Evolutionary conservation across 78 protist species (phyloP), one percentile per base, ranked within the genome.

Genomic region (Emiliania huxleyi): DNA sequence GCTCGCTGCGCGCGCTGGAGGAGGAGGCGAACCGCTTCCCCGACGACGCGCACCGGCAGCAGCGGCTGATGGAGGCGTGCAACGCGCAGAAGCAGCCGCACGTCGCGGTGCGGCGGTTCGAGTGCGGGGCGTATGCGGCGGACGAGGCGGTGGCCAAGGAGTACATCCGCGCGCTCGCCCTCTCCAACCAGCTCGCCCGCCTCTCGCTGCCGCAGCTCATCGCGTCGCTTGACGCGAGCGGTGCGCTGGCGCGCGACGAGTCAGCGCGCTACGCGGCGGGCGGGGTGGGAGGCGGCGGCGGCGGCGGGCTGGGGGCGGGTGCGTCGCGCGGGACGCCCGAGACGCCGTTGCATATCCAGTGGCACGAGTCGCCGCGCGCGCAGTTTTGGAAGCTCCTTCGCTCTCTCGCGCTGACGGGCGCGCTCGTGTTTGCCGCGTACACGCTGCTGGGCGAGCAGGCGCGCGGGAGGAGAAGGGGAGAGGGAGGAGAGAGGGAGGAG

Each of bases 111-210:
- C 85, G 46, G 33, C 85, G 85, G 33, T 77, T 40, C 46, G 85
- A 77, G 46, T 46, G 56, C 23, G 71, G 93, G 33, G 12, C 12
- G 33, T 46, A 73, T 40, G 93, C 93, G 87, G 35, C 22, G 25
- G 69, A 90, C 45, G 75, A 69, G 75, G 69, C n/a, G 69, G 45
- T 2, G n/a, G 26, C 23, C 33, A 33, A 26, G 49, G 93, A 90
- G 87, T 90, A 90, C 69, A 15, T 90, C 88, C 46, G 49, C 8
- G 93, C 93, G n/a, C 87, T 90, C 21, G 87, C 37, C 25, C n/a
- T 21, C 33, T 0, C 40, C n/a, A 81, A 81, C 49, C 42, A 35
- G 93, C 62, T 90, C 48, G 42, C 26, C 55, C 42, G 93, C 37
- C 40, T 45, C 22, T 26, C 40, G 38, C 73, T 73, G 26, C 43